Percentiles rank a stretch among this genome's conserved stretches.
These are phyloP conservation scores for Cavenderia fasciculata DNA, from an alignment of 78 protist species.

Conservation along the genomic window DNA sequence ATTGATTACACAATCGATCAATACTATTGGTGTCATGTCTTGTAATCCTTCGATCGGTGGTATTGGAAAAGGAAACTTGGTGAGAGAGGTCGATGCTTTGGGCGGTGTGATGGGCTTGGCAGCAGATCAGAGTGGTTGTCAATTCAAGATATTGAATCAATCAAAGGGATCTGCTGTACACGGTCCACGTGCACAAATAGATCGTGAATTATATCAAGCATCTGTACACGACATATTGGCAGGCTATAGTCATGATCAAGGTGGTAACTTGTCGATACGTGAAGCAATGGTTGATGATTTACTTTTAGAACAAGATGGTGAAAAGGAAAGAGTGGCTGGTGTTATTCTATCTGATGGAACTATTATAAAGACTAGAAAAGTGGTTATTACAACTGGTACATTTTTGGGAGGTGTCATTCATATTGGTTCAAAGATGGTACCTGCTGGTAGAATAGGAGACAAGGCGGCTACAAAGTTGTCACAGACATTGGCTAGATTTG, in stretches of 20 bases:
- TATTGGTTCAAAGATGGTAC: conserved; percentile 76
- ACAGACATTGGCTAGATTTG: conserved; percentile 64
- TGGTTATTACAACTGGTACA: conserved; percentile 96
- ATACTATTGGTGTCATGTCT: conserved; percentile 92
- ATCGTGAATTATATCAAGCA: conserved; percentile 88
- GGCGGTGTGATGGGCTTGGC: conserved; percentile 92
- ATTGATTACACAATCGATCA: conserved; percentile 86
- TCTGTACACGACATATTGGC: conserved; percentile 75
- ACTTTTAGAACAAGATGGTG: conserved; percentile 25
- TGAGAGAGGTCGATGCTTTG: conserved; percentile 96
- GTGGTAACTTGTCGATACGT: conserved; percentile 48
- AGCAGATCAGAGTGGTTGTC: conserved; percentile 78
- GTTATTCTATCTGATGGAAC: conserved; percentile 64
- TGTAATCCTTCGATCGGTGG: conserved; percentile 99
- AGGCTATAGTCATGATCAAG: too few species aligned
- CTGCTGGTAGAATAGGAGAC: conserved; percentile 82
- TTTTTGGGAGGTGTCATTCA: conserved; percentile 94
- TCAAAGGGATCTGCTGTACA: conserved; percentile 96
- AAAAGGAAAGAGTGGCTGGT: conserved; percentile 37
- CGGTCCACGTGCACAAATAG: conserved; percentile 97
- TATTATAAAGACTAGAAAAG: conserved; percentile 17
- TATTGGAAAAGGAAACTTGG: conserved; percentile 95
- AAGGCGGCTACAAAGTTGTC: conserved; percentile 85
- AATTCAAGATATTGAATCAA: conserved; percentile 70
- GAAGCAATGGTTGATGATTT: conserved; percentile 90